Base-by-base conservation (phyloP, 2,329 filamentous ascomycete genomes). In the Orbilia brochopaga region DNA sequence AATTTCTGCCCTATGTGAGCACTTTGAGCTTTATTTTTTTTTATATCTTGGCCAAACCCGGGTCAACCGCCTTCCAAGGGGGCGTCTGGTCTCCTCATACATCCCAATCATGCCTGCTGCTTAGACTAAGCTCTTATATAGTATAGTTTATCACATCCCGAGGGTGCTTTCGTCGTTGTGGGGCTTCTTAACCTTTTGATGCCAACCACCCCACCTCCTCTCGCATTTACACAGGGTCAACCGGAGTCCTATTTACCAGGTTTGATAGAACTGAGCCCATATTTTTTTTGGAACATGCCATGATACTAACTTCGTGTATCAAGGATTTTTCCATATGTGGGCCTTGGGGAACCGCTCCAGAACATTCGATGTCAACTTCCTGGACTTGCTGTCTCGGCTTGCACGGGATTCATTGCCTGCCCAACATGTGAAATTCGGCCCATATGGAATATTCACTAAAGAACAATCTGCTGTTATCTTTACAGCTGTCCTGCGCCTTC, bases 391-490 rank as follows among this genome's bases (percentile, higher is more conserved):
- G 74, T 97, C 94, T 11, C 85, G 94, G 58, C 82, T 97, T 77
- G 89, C 93, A 0, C 84, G 93, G 74, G 94, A 99, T 79, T 90
- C 90, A 67, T 81, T 99, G 64, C 83, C 86, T 27, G 90, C 89
- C 74, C 80, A 84, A 52, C 86, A 96, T 77, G 85, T 96, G 2
- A 85, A 88, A 0, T 97, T 96, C 78, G 87, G 87, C 1, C 87
- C 92, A 75, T 88, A 92, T 81, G 94, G 94, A 75, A 90, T 99
- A 74, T 97, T 95, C 80, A 95, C 91, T 0, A 87, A 88, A 74
- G 92, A 96, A 75, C 94, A 99, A 80, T 94, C 92, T 0, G 89
- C 93, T 67, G 84, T 95, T 66, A 90, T 99, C 75, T 97, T 97
- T 79, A 97, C 94, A 0, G 89, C 94, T 8, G 87, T 97, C 65